A percentile compares a stretch with the other conserved stretches of the same genome.
These are phyloP conservation scores for Alisma plantagoaquatica DNA, from an alignment of 106 monocot genomes.

Conservation along the genomic window DNA sequence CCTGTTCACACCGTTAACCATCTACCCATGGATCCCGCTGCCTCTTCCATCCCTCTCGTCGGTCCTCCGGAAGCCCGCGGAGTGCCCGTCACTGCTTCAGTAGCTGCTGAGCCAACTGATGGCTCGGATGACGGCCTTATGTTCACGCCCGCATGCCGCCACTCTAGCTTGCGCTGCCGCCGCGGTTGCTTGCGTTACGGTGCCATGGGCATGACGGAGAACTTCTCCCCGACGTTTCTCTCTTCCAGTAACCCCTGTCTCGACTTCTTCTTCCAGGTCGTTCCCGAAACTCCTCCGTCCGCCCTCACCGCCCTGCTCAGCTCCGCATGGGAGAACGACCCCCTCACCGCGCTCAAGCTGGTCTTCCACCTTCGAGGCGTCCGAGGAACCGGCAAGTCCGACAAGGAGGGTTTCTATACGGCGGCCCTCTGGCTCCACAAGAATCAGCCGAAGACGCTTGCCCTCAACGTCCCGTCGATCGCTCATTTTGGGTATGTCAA, in stretches of 20 bases:
- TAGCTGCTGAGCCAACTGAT: background rate
- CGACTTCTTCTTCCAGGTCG: slow-evolving; percentile 18
- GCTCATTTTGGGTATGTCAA: slow-evolving; percentile 43
- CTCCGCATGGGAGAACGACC: slow-evolving; percentile 23
- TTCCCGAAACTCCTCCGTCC: slow-evolving; percentile 15
- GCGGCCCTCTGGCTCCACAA: slow-evolving; percentile 35
- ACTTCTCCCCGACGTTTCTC: slow-evolving; percentile 14
- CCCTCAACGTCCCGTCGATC: slow-evolving; percentile 22
- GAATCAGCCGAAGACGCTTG: slow-evolving; percentile 42
- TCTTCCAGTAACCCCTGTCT: slow-evolving; percentile 43
- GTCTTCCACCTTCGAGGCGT: slow-evolving; percentile 28
- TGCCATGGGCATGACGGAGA: slow-evolving; percentile 27
- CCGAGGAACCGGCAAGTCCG: no score
- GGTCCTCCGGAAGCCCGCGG: slow-evolving; percentile 33
- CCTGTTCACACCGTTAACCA: no score
- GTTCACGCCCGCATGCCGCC: slow-evolving; percentile 15
- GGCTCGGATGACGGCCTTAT: slow-evolving; percentile 11
- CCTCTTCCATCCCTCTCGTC: slow-evolving; percentile 4
- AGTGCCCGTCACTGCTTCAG: background rate
- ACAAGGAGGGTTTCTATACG: slow-evolving; percentile 36
- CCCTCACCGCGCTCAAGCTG: slow-evolving; percentile 33
- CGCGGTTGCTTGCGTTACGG: no score
- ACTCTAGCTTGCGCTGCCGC: no score
- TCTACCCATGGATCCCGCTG: background rate
- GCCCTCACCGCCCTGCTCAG: slow-evolving; percentile 13